A percentile compares a stretch with the other conserved stretches of the same genome.
Conservation (phyloP, 306 rosid genomes). For the Rosa rugosa region DNA sequence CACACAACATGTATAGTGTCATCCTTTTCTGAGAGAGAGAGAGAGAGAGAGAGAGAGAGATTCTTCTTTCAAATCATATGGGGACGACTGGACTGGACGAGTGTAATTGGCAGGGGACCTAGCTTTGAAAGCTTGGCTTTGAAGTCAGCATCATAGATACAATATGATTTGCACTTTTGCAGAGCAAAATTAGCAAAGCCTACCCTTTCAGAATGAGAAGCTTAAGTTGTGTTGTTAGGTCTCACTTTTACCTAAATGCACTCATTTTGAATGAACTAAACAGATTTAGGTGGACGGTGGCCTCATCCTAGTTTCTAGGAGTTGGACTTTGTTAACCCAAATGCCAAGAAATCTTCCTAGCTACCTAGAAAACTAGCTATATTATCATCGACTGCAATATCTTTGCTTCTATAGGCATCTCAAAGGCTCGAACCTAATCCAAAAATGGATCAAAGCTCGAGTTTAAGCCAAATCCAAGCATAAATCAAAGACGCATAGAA, state of each 20-base stretch:
- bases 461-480: background rate
- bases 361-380: background rate
- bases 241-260: background rate
- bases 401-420: background rate
- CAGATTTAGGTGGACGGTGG: background rate
- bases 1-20: constrained; percentile 41
- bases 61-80: constrained; percentile 13
- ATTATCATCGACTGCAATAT: background rate
- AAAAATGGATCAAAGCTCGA: background rate
- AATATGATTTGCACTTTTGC: background rate
- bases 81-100: constrained; percentile 12
- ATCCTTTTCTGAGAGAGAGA: constrained; percentile 13
- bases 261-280: background rate
- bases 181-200: background rate
- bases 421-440: background rate
- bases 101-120: constrained; percentile 36
- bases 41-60: constrained; percentile 20
- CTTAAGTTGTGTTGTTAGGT: background rate
- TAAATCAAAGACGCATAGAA: no score
- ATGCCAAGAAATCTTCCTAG: background rate
- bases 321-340: background rate
- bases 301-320: background rate
- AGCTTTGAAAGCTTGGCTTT: constrained; percentile 29
- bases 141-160: background rate
- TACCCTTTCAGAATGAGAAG: background rate